phyloP scores from a whole-genome alignment of 176 grass and related monocot genomes.

The Cenchrus fungigraminus region DNA sequence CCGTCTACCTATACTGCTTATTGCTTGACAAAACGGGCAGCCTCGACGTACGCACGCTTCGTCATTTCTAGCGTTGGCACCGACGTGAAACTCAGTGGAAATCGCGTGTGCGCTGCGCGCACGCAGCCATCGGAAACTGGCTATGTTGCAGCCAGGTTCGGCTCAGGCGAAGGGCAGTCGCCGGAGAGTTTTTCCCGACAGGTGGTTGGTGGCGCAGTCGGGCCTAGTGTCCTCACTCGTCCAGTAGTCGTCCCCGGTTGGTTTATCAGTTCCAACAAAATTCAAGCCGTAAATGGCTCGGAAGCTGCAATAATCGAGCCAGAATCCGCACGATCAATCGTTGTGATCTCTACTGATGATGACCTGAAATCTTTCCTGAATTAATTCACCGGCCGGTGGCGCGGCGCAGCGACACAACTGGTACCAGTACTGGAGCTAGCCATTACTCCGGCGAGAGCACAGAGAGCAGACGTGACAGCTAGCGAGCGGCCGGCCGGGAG shows the following conservation, averaged over 20 bases:
- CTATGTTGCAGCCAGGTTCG: slow-evolving; percentile 19
- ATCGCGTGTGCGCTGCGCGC: background rate
- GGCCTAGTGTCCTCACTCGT: no score
- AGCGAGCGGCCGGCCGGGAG: no score
- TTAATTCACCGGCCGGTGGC: background rate
- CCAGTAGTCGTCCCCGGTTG: background rate
- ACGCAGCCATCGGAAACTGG: background rate
- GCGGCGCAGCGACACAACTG: no score
- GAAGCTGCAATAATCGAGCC: background rate
- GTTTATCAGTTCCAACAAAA: background rate
- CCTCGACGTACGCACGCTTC: background rate
- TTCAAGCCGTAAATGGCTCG: background rate
- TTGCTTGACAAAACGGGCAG: background rate
- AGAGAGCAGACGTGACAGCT: no score
- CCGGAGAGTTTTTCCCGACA: background rate
- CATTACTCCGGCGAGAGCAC: background rate
- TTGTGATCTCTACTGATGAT: no score
- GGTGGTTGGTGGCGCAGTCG: slow-evolving; percentile 7
- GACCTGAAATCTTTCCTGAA: background rate
- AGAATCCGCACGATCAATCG: background rate
- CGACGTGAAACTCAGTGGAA: slow-evolving; percentile 11
- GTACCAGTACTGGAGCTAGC: no score
- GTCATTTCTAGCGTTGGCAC: background rate
- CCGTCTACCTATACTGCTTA: background rate
- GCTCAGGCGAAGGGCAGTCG: background rate